Conservation (phyloP, 305 asterid species). For the Euphrasia arctica region DNA sequence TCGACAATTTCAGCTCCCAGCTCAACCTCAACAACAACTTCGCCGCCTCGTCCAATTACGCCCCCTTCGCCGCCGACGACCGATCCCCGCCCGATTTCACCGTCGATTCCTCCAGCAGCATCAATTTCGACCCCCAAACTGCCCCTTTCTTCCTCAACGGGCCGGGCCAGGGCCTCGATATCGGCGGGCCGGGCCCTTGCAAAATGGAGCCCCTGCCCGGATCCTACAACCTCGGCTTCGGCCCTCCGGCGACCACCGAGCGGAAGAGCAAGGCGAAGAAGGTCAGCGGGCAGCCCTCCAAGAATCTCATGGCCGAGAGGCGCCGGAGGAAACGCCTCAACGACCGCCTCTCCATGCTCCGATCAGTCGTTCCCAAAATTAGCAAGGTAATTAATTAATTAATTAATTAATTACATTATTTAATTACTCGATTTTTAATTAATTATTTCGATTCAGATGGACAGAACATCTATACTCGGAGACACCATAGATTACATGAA, state of each 20-base stretch:
- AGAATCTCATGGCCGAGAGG: constrained; percentile 85
- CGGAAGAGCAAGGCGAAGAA: constrained; percentile 38
- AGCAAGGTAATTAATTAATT: constrained; percentile 47
- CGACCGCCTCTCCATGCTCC: constrained; percentile 80
- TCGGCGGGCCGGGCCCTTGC: constrained; percentile 29
- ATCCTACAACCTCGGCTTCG: constrained; percentile 25
- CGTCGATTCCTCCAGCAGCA: constrained; percentile 24
- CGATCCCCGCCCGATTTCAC: constrained; percentile 36
- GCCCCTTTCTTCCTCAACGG: background rate
- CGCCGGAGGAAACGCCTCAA: constrained; percentile 74
- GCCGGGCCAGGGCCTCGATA: constrained; percentile 19
- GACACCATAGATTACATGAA: constrained; percentile 80
- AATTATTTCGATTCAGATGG: constrained; percentile 46
- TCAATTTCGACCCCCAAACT: constrained; percentile 20
- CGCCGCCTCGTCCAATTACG: constrained; percentile 12
- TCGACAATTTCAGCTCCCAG: constrained; percentile 22
- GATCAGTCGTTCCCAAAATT: constrained; percentile 82
- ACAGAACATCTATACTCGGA: constrained; percentile 70
- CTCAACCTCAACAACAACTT: constrained; percentile 26
- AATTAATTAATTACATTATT: too few relatives aligned
- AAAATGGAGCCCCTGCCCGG: constrained; percentile 30
- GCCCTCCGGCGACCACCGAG: constrained; percentile 25
- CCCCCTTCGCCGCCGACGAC: constrained; percentile 33
- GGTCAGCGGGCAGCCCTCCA: constrained; percentile 61
- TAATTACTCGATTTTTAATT: too few relatives aligned